These are phyloP conservation scores for Elsinoe necatrix DNA, from an alignment of 2,329 filamentous ascomycete genomes.

Conservation along the genomic window DNA sequence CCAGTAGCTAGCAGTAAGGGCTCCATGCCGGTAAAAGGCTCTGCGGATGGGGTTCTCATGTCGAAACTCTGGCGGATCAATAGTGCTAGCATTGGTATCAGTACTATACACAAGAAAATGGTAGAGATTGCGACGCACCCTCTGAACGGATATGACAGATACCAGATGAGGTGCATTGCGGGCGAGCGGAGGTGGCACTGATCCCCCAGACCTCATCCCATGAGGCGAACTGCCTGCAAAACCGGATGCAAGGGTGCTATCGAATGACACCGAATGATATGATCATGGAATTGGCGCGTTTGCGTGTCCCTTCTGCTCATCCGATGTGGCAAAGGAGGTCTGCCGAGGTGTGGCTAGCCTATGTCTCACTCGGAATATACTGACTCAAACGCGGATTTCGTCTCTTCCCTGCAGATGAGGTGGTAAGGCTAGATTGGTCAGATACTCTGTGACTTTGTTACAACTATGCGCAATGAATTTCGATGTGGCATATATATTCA, in stretches of 20 bases:
- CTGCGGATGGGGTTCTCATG: conserved; percentile 57
- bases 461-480: no score
- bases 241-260: no score
- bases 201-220: not conserved
- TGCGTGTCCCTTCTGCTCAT: not conserved
- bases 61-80: conserved; percentile 59
- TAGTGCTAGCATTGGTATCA: conserved; percentile 47
- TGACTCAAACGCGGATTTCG: not conserved
- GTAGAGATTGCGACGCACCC: conserved; percentile 47
- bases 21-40: conserved; percentile 60
- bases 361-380: not conserved
- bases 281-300: not conserved
- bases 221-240: no score
- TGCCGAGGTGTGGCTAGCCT: not conserved
- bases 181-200: not conserved
- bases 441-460: no score
- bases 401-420: no score
- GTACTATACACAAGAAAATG: not conserved
- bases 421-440: no score
- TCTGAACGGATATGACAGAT: conserved; percentile 63
- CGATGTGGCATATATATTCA: no score
- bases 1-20: conserved; percentile 63
- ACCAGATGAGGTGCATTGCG: conserved; percentile 29
- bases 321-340: not conserved
- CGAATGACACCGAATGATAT: not conserved